Percentiles rank a stretch among this genome's conserved stretches.
Conservation (phyloP, 345 rosid species). For the Eucalyptus shirleyi region DNA sequence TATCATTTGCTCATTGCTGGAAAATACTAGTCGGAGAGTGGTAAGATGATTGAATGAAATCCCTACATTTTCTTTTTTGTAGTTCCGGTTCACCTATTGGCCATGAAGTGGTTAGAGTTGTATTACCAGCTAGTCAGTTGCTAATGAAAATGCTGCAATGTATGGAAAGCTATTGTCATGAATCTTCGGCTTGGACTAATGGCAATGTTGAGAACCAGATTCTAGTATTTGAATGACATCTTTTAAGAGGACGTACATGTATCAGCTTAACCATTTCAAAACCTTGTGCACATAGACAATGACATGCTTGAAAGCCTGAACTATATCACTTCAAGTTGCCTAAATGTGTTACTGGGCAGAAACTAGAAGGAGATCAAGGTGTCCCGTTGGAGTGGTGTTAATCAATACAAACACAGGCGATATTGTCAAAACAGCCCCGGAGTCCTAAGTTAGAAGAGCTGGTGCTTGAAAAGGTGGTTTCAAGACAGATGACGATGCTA, state of each 20-base stretch:
- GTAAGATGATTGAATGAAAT: no score
- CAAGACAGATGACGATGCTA: rapidly evolving
- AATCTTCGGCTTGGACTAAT: not conserved
- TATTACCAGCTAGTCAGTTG: not conserved
- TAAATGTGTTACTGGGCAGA: not conserved
- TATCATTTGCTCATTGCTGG: rapidly evolving
- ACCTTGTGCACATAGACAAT: not conserved
- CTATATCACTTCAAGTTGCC: not conserved
- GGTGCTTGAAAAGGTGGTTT: not conserved
- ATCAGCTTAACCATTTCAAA: not conserved
- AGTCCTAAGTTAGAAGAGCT: not conserved
- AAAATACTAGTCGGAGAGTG: not conserved
- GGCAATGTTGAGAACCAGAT: not conserved
- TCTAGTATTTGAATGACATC: no score
- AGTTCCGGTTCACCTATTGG: not conserved
- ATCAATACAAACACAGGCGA: not conserved
- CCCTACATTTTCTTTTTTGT: no score
- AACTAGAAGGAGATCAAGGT: not conserved
- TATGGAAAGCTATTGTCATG: not conserved
- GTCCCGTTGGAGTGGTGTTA: not conserved
- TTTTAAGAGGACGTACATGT: not conserved
- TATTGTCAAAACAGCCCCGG: not conserved
- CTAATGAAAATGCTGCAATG: not conserved
- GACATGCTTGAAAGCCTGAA: no score
- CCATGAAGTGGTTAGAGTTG: not conserved